Base-by-base conservation (phyloP, 176 grass and related monocot species). In the Leersia perrieri region DNA sequence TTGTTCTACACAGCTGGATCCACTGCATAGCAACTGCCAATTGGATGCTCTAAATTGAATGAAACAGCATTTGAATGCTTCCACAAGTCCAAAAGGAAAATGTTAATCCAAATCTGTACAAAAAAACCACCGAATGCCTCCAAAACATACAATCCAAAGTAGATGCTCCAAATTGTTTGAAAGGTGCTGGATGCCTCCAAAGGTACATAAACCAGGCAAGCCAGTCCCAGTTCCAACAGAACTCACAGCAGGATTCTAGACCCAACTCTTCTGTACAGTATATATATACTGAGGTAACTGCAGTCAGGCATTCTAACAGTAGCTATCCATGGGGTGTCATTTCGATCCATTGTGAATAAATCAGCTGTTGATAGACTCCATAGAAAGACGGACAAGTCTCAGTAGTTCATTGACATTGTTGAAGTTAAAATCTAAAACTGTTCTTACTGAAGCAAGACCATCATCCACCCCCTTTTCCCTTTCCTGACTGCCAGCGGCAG, bases 381-480 rank as follows among this genome's bases (percentile, higher is more conserved):
- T 86, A 10, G 94, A 92, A 82, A 97, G 76, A 27, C 89, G 76
- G 77, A 94, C 80, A 75, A 92, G 89, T 75, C 75, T 88, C 69
- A 94, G 33, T 68, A 97, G 66, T 72, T 86, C 89, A 84, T 81
- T 75, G 57, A 97, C 87, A 77, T 92, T 92, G 76, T 90, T 86
- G 25, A 94, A 97, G 86, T 86, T 89, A 57, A 90, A 90, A 88
- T 94, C 87, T 80, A 97, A 90, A 65, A 89, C 91, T 66, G 77
- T 49, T 92, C 83, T 84, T 66, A 97, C 82, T 64, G 83, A 94
- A 81, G 85, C 85, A 70, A 94, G 74, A 34, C 70, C 63, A 76
- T 90, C 42, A 71, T 61, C 44, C 76, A 72, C 60, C 69, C 51
- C 66, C 60, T 88, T 79, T 65, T 31, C 79, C 35, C 61, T 83